Percentiles rank a stretch among this genome's conserved stretches.
phyloP scores from a whole-genome alignment of 805 yeast genomes.

The Saccharomyces eubayanus region DNA sequence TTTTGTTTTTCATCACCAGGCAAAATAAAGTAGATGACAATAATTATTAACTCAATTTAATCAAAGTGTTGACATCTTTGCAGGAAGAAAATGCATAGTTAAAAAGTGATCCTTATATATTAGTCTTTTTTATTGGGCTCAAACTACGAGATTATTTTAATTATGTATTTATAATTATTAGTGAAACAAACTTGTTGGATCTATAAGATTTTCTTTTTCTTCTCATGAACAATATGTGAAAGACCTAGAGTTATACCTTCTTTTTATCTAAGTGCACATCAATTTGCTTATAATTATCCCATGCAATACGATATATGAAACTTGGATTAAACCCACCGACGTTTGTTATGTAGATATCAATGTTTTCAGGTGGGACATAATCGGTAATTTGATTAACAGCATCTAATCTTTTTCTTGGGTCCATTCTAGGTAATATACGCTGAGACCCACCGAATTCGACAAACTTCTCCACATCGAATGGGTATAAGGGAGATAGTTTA shows the following conservation, averaged over 20 bases:
- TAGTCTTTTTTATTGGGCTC: neutral
- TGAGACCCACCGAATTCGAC: constrained; percentile 84
- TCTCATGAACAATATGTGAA: neutral
- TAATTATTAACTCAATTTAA: neutral
- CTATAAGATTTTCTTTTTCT: neutral
- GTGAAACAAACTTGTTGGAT: neutral
- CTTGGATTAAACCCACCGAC: constrained; percentile 96
- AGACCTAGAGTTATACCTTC: neutral
- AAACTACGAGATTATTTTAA: neutral
- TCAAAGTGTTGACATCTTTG: neutral
- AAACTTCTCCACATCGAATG: constrained; percentile 73
- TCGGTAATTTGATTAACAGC: constrained; percentile 78
- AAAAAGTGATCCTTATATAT: neutral
- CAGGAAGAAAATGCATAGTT: neutral
- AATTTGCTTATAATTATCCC: constrained; percentile 84
- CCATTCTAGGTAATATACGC: constrained; percentile 41
- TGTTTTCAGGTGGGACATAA: constrained; percentile 86
- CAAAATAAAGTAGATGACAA: neutral
- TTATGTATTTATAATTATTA: neutral
- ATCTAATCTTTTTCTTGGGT: constrained; percentile 44
- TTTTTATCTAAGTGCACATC: constrained; percentile 57
- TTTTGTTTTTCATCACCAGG: neutral
- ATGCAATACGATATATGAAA: constrained; percentile 87
- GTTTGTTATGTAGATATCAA: constrained; percentile 90
- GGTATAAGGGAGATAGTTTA: constrained; percentile 87